Base-by-base conservation (phyloP, 257 asterid species). In the Leonotis leonurus region DNA sequence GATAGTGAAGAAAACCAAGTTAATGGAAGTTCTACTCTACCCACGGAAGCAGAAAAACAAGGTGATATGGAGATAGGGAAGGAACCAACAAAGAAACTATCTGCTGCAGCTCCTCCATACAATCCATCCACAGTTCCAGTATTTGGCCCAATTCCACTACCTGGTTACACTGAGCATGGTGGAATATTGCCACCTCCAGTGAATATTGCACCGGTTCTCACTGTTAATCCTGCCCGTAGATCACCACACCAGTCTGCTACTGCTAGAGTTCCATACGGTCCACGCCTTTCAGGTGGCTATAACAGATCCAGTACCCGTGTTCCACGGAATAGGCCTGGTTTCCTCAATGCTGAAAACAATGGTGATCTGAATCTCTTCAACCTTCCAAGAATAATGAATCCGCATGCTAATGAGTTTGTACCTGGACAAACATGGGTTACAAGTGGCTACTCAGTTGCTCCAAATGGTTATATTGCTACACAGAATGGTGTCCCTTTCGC, bases 81-180 rank as follows among this genome's bases (percentile, higher is more conserved):
- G 77, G 90, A 83, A 59, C 67, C 82, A 20, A 68, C 78, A 70
- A 87, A 81, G 73, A 88, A 88, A 78, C 82, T 88, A 49, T 85
- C 95, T 13, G 95, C 96, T 26, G 83, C 96, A 43, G 96, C 96
- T 22, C 89, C 94, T 55, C 96, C 96, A 16, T 88, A 75, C 75
- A 88, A 72, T 68, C 96, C 96, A 11, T 74, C 92, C 6, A 68
- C 65, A 41, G 30, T 75, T 52, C 90, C 86, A 33, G 80, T 81
- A 46, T 83, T 79, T 64, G 86, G 85, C 45, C 52, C 95, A 20
- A 77, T 81, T 44, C 80, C 84, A n/a, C 56, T 77, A 52, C 75
- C 86, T 26, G 84, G 70, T 22, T 77, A 76, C 55, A 80, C 77
- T 9, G 93, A 85, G 75, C 86, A 75, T 21, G 93, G 95, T 72